Base-by-base conservation (phyloP, 2,329 filamentous ascomycete genomes). In the Capronia americana region DNA sequence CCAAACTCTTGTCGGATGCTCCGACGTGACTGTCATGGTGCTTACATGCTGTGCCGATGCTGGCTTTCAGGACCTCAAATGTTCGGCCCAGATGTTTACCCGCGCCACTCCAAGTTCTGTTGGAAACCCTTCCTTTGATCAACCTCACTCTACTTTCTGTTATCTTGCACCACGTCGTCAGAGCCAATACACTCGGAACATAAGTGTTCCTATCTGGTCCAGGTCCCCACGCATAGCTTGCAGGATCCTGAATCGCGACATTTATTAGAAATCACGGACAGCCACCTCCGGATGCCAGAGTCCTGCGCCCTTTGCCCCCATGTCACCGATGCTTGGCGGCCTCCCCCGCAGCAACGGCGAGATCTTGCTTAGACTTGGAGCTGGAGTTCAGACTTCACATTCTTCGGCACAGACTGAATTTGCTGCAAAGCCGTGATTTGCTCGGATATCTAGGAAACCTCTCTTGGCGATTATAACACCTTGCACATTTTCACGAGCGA, bases 211-310 rank as follows among this genome's bases (percentile, higher is more conserved):
- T 26, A 8, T 26, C 46, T 28, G 10, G 1, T 51, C 20, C 48
- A 51, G 23, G 10, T 4, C 14, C 8, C 24, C 24, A n/a, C 28
- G 8, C 14, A 8, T n/a, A 55, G 2, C 4, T 17, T 17, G 28
- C 3, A 34, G 28, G 53, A 32, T 30, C 11, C 11, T 17, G 28
- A 4, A 34, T 17, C 30, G 53, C 53, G 34, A 1, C 53, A 17
- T 51, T 28, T n/a, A 55, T 55, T 55, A 55, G 14, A 53, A 53
- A 53, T 53, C 48, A 53, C 14, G 17, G 38, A 44, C 38, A n/a
- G 38, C 14, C 17, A 44, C 48, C 26, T 12, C 11, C 11, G 48
- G 28, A 30, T 30, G 12, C 26, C 53, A 28, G 28, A 32, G 6
- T 30, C 17, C 51, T 34, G 28, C 53, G 53, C 26, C 28, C 48